Evolutionary conservation across 352 stramenopile species (phyloP), one percentile per base, ranked within the genome.

Genomic region (Phytopythium delawarense): DNA sequence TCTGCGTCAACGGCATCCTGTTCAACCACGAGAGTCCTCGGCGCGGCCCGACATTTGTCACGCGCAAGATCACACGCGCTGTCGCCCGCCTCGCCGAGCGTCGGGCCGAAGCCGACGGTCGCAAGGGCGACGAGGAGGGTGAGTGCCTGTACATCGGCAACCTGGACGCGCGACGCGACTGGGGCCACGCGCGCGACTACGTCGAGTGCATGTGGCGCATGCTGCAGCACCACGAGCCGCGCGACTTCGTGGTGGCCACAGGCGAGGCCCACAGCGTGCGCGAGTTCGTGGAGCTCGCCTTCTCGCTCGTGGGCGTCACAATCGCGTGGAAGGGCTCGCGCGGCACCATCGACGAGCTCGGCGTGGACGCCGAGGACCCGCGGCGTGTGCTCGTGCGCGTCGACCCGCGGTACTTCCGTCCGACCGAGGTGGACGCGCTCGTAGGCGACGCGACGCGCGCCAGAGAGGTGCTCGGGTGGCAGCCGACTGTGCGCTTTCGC

Each of bases 11-110:
- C 64, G 97, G 97, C 55, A 99, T 99, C 69, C 72, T 99, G 21
- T 99, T 99, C 87, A 99, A 99, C 84, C 97, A 99, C 76, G 97
- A 99, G 74, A 98, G 93, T 63, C 97, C 97, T 42, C 92, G 97
- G 53, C 94, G 97, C 59, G 97, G 97, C 35, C 93, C 92, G 32
- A 99, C 97, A 1, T 99, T 99, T 67, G 97, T 99, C 30, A 99
- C 97, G 4, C 91, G 97, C 65, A 99, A 99, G 83, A 99, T 99
- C 74, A 98, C 96, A 9, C 87, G 90, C 32, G 95, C 88, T 4
- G 96, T 99, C 20, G 97, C 96, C 12, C 83, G 90, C 37, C 99
- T 99, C 74, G 76, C 89, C 53, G 72, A 84, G 25, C 92, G 94
- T 32, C 50, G 13, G 32, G 50, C 6, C 16, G 12, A 20, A 21